Conservation (phyloP, 495 filamentous ascomycete species). For the Trichoderma parareesei region DNA sequence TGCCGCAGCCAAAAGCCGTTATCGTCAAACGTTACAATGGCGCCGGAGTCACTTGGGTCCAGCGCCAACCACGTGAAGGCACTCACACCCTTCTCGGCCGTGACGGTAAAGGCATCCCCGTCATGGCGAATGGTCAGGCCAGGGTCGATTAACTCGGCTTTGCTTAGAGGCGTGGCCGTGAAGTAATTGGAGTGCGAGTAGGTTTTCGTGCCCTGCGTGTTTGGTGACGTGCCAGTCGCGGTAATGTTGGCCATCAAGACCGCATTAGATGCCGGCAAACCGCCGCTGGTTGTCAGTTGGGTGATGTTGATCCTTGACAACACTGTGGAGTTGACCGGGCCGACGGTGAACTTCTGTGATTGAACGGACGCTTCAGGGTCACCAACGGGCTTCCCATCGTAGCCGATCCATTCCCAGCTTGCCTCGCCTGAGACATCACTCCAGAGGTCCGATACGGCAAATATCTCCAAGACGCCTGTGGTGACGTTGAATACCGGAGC, state of each 20-base stretch:
- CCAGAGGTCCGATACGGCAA: slow-evolving; percentile 54
- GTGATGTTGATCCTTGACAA: slow-evolving; percentile 37
- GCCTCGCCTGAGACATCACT: slow-evolving; percentile 21
- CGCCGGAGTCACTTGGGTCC: neutral
- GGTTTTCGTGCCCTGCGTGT: slow-evolving; percentile 35
- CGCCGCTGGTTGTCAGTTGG: slow-evolving; percentile 21
- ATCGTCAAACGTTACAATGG: slow-evolving; percentile 31
- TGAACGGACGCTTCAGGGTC: neutral
- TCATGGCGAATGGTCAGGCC: neutral
- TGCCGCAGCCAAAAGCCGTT: slow-evolving; percentile 4
- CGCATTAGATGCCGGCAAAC: slow-evolving; percentile 34
- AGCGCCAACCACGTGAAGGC: neutral
- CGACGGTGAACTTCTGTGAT: slow-evolving; percentile 40
- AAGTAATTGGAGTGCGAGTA: slow-evolving; percentile 1
- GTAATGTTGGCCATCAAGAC: slow-evolving; percentile 49
- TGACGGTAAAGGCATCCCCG: neutral
- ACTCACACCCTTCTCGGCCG: slow-evolving; percentile 2
- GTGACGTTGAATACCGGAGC: slow-evolving; percentile 53
- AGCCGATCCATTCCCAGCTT: slow-evolving; percentile 23
- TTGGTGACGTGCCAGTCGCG: slow-evolving; percentile 46
- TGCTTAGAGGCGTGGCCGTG: slow-evolving; percentile 1
- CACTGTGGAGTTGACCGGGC: slow-evolving; percentile 52
- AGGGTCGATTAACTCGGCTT: neutral
- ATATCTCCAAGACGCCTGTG: slow-evolving; percentile 47
- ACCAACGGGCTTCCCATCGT: slow-evolving; percentile 18